Evolutionary conservation across 2,329 filamentous ascomycete genomes (phyloP).

Genomic region (Herpotrichia juniperi): DNA sequence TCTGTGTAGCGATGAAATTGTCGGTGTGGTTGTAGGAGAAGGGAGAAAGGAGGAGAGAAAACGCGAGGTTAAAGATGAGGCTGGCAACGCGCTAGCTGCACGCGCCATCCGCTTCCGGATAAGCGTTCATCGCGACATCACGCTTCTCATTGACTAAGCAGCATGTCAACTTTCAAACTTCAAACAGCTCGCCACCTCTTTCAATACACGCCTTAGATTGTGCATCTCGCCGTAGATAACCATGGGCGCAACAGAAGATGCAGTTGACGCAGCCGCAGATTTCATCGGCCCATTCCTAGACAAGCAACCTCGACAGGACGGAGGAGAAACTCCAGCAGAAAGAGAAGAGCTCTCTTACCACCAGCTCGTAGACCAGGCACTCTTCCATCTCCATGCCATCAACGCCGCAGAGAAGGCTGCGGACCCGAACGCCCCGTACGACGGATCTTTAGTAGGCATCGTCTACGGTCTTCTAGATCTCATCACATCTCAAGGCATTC

Average conservation of each 20-base stretch:
- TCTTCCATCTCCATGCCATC: conserved; percentile 39
- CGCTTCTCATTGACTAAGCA: conserved; percentile 15
- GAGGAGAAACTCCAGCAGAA: conserved; percentile 7
- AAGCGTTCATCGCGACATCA: conserved; percentile 10
- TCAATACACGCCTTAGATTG: conserved; percentile 3
- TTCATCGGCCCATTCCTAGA: conserved; percentile 40
- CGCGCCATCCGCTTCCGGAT: conserved; percentile 1
- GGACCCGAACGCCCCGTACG: conserved; percentile 43
- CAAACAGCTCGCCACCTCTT: conserved; percentile 42
- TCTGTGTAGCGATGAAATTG: conserved; percentile 11
- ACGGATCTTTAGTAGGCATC: conserved; percentile 44
- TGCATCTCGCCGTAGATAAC: background rate
- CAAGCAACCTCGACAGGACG: conserved; percentile 11
- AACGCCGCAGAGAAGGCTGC: conserved; percentile 39
- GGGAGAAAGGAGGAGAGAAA: background rate
- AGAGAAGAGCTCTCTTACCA: conserved; percentile 15
- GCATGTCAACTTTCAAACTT: conserved; percentile 20
- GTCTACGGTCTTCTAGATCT: conserved; percentile 48
- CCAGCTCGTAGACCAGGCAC: conserved; percentile 32
- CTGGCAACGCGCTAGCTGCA: conserved; percentile 8
- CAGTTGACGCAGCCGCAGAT: conserved; percentile 39
- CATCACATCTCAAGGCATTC: conserved; percentile 37
- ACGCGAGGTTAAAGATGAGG: conserved; percentile 6
- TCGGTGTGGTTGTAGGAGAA: conserved; percentile 21
- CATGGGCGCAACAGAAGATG: conserved; percentile 39